Base-by-base conservation (phyloP, 495 filamentous ascomycete genomes). In the Annulohypoxylon moriforme region DNA sequence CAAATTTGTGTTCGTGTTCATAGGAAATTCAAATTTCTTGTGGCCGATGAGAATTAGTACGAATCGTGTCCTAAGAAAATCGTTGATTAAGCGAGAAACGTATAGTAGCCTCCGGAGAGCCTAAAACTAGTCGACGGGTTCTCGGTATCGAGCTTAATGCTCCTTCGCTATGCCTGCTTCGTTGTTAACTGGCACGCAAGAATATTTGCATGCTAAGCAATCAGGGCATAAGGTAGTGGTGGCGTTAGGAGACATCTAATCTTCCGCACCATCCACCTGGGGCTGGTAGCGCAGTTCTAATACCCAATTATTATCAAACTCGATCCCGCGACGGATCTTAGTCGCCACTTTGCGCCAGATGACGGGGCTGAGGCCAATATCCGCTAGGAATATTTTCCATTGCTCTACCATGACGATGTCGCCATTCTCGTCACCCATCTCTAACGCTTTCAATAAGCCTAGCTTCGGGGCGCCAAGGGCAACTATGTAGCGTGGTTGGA, bases 291-390 rank as follows among this genome's bases (percentile, higher is more conserved):
- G 77, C 73, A 92, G 81, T 60, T 85, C 84, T 11, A 94, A 85
- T 58, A 97, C 90, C 95, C 95, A 98, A 58, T 88, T 85, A 46
- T 89, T 88, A 25, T 91, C 93, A 82, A 97, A 97, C 72, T 93
- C 93, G 33, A 97, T 89, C 0, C 93, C 93, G 67, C 90, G 87
- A 24, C 92, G 86, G 63, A 92, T 86, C 67, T 90, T 89, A 2
- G 91, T 92, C 4, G 92, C 93, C 38, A 93, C 93, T 75, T 94
- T 94, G 75, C 90, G 91, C 94, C 96, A 97, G 0, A 92, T 92
- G 8, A 90, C 85, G 71, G 90, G 89, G 1, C 88, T 88, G 8
- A 99, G 87, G 2, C 96, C 95, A 68, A 97, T 90, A 81, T 99
- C 96, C 4, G 89, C 94, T 14, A 98, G 86, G 62, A 85, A 90